Base-by-base conservation (phyloP, 108 stramenopile genomes). In the Pseudonitzschia multiseries region DNA sequence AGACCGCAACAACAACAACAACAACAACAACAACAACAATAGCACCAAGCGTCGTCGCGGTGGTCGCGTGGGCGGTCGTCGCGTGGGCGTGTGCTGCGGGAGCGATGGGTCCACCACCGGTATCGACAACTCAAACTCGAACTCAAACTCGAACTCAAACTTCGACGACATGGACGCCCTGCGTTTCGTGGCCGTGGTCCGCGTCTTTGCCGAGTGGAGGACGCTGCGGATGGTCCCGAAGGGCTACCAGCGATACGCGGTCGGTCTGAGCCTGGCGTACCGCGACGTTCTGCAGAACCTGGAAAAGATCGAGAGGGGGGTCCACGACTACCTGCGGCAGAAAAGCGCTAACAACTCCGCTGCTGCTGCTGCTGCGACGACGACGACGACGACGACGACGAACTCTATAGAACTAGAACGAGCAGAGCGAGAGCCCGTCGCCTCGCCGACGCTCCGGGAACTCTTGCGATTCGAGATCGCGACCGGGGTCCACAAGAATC, bases 141-240 rank as follows among this genome's bases (percentile, higher is more conserved):
- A 18, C 48, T 22, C n/a, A 48, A 44, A 29, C 21, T 26, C 9
- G n/a, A 4, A 10, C 4, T 15, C 8, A 57, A 21, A 31, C 26
- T 54, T 70, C 15, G 81, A 72, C 6, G 72, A 81, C n/a, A 48
- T 76, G 28, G 81, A 81, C 69, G 75, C 76, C 10, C 42, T 81
- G 12, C 68, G 51, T 51, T 81, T 81, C 50, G 69, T 72, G 26
- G 87, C 89, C 15, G 85, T 79, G 44, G 75, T 84, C 69, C 77
- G 88, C 26, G 71, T 89, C 24, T 89, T 90, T 73, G 87, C 89
- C 24, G 89, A 93, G 69, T 93, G 89, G 88, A 63, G 92, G 36
- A 64, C 80, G 13, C 44, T 90, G 18, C 84, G 87, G 8, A 79
- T 85, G 60, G 83, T 90, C 1, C 88, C 89, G 4, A 73, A 81